These are phyloP conservation scores for Fonsecaea erecta DNA, from an alignment of 2,329 filamentous ascomycete genomes.

Conservation along the genomic window DNA sequence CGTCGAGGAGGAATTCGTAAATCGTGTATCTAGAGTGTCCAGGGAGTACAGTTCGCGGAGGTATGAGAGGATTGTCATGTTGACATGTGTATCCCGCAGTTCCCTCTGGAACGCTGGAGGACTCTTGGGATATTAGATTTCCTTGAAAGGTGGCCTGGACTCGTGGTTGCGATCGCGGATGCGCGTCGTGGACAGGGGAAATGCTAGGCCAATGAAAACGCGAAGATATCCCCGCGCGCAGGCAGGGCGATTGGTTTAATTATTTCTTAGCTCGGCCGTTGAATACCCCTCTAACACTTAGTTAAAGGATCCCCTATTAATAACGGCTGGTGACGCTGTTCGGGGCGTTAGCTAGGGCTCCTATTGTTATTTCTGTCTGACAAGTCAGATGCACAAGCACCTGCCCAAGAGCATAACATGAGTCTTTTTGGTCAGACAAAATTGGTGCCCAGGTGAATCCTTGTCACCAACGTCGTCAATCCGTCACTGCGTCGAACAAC, in stretches of 20 bases:
- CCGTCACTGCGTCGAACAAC: not conserved
- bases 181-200: not conserved
- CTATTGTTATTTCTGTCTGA: too few relatives aligned
- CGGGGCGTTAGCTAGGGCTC: too few relatives aligned
- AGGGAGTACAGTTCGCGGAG: constrained; percentile 64
- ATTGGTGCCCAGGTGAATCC: not conserved
- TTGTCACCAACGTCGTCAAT: not conserved
- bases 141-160: not conserved
- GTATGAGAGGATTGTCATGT: constrained; percentile 40
- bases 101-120: not conserved
- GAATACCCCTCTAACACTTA: not conserved
- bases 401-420: too few relatives aligned
- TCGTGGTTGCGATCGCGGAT: not conserved
- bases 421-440: too few relatives aligned
- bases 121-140: not conserved
- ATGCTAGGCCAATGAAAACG: not conserved
- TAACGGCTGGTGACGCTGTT: not conserved
- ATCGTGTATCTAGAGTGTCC: constrained; percentile 71
- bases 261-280: not conserved
- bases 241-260: not conserved
- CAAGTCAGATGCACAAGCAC: too few relatives aligned
- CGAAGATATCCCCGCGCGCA: not conserved
- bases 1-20: constrained; percentile 71
- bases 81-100: constrained; percentile 12
- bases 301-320: too few relatives aligned